Conservation (phyloP, 108 stramenopile genomes). For the Nitzschia sp. region DNA sequence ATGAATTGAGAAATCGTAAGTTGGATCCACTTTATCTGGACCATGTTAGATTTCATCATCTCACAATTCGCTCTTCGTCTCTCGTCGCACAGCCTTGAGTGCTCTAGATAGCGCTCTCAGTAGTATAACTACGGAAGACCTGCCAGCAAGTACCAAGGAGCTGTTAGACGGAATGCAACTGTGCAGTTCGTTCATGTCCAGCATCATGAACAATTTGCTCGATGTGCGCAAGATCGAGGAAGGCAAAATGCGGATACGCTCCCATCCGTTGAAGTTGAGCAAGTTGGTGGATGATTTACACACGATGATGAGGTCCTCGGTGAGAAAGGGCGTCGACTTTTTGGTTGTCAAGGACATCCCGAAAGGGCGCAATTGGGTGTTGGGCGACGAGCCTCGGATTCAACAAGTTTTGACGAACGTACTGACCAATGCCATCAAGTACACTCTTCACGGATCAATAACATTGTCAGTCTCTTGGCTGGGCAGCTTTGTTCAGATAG, state of each 20-base stretch:
- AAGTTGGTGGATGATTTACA: slow-evolving; percentile 17
- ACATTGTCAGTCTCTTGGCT: slow-evolving; percentile 20
- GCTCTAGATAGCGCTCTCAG: slow-evolving; percentile 41
- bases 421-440: slow-evolving; percentile 52
- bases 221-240: slow-evolving; percentile 50
- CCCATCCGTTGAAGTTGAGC: slow-evolving; percentile 11
- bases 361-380: slow-evolving; percentile 15
- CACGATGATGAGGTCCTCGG: slow-evolving; percentile 34
- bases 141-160: slow-evolving; percentile 16
- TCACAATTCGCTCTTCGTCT: background rate
- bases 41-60: background rate
- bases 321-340: slow-evolving; percentile 20
- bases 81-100: slow-evolving; percentile 28
- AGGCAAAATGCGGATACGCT: slow-evolving; percentile 40
- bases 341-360: background rate
- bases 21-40: background rate
- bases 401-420: slow-evolving; percentile 52
- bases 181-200: slow-evolving; percentile 43
- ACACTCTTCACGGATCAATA: slow-evolving; percentile 37
- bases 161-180: slow-evolving; percentile 39
- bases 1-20: slow-evolving; percentile 44
- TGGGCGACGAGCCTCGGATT: slow-evolving; percentile 39
- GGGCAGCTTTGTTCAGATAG: slow-evolving; percentile 20
- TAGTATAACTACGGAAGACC: slow-evolving; percentile 18
- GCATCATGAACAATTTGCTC: slow-evolving; percentile 48